Percentiles rank a stretch among this genome's conserved stretches.
Conservation (phyloP, 2,329 filamentous ascomycete genomes). For the Raffaelea arxii region DNA sequence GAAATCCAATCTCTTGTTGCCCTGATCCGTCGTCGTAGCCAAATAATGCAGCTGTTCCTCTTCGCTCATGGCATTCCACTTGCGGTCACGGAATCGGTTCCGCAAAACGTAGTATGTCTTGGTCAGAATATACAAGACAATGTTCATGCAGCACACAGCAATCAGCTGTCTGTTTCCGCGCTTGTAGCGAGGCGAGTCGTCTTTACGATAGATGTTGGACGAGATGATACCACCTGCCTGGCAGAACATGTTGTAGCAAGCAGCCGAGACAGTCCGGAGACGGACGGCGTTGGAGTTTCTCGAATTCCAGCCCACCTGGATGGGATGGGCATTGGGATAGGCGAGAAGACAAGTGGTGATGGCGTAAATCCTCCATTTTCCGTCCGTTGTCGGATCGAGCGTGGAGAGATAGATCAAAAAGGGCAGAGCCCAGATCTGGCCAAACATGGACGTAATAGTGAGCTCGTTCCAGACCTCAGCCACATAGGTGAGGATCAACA, state of each 20-base stretch:
- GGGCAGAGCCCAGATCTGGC: constrained; percentile 51
- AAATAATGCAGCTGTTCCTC: constrained; percentile 21
- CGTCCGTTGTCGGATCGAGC: constrained; percentile 25
- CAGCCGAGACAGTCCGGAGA: constrained; percentile 51
- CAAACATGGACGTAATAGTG: constrained; percentile 34
- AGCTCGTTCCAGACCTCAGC: constrained; percentile 39
- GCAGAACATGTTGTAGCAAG: constrained; percentile 50
- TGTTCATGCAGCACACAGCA: constrained; percentile 28
- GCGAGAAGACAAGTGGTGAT: constrained; percentile 30
- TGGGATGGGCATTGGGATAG: constrained; percentile 33
- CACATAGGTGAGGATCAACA: constrained; percentile 26
- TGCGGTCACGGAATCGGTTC: constrained; percentile 18
- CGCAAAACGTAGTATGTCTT: constrained; percentile 24
- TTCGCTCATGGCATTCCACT: constrained; percentile 21
- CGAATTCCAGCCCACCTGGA: constrained; percentile 38
- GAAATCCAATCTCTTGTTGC: constrained; percentile 24
- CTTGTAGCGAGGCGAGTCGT: constrained; percentile 36
- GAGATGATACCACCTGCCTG: constrained; percentile 32
- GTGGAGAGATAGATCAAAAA: constrained; percentile 42
- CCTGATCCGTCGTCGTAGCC: constrained; percentile 20
- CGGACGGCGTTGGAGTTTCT: constrained; percentile 53
- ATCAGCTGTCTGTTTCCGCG: constrained; percentile 46
- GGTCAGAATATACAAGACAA: constrained; percentile 18
- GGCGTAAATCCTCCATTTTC: constrained; percentile 31
- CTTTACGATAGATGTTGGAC: constrained; percentile 29